Evolutionary conservation across 2,329 filamentous ascomycete genomes (phyloP), one percentile per base, ranked within the genome.

Genomic region (Zalaria obscura): DNA sequence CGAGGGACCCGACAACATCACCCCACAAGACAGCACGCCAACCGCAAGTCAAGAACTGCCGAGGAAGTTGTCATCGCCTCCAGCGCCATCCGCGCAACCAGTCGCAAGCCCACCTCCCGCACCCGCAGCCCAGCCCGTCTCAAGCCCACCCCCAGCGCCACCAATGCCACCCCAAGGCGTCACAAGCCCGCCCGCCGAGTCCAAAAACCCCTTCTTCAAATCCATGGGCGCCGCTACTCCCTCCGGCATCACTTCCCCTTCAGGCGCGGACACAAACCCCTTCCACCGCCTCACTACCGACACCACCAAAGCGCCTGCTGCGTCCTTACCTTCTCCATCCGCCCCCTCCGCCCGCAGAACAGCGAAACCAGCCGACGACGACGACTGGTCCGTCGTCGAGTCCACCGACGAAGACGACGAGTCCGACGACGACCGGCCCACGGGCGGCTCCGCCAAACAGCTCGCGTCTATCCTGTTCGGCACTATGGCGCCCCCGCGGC

Each of bases 391-490:
- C 47, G 76, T 75, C 8, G 77, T 77, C 26, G 87, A 86, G 46
- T 89, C 85, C 3, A 78, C 82, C 18, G 78, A 83, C 41, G 82
- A 85, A 40, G 64, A 64, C 4, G 75, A 77, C 37, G 75, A 79
- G n/a, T 74, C 76, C 31, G 81, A 89, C 42, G 83, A 88, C 42
- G 82, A 87, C 41, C 75, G 80, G 6, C 80, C 84, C 11, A 83
- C 83, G 39, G 85, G 85, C 41, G 79, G 82, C 45, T 86, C 78
- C 51, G 91, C 91, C 38, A 91, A 93, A 46, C 85, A 94, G 52
- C 75, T 98, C 32, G 91, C 91, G 10, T 93, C 85, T 5, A 91
- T 95, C 46, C 72, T 98, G 18, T 98, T 98, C 58, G 89, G 91
- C 45, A 94, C 88, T 40, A 96, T 98, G 88, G 89, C 76, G 6